Conservation (phyloP, 2,329 filamentous ascomycete species). For the Penicillium expansum region DNA sequence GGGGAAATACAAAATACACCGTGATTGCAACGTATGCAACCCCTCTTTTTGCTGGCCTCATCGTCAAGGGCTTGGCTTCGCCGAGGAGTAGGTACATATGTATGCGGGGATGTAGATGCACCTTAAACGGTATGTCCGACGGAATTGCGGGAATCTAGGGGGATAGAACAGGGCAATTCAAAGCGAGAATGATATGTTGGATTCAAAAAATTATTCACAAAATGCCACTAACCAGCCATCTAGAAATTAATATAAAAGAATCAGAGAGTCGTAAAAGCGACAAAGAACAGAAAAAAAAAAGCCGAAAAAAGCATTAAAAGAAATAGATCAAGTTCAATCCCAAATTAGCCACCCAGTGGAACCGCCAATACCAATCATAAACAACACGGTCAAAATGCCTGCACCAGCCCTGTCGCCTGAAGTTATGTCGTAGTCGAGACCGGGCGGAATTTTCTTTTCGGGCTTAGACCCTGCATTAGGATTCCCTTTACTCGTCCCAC, state of each 20-base stretch:
- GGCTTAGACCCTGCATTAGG: slow-evolving; percentile 28
- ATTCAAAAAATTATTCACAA: slow-evolving; percentile 15
- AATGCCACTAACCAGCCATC: not conserved
- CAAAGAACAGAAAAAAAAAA: not conserved
- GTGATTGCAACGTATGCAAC: not conserved
- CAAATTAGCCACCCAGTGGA: slow-evolving; percentile 39
- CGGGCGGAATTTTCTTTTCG: slow-evolving; percentile 8
- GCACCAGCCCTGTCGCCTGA: slow-evolving; percentile 44
- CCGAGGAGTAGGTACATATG: no score
- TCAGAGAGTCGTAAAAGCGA: not conserved
- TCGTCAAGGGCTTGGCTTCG: not conserved
- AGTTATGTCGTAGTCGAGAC: slow-evolving; percentile 24
- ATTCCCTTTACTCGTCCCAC: slow-evolving; percentile 36
- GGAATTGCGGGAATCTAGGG: no score
- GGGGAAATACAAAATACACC: slow-evolving; percentile 4
- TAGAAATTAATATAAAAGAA: not conserved
- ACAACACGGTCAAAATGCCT: slow-evolving; percentile 41
- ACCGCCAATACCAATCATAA: slow-evolving; percentile 35
- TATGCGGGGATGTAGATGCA: not conserved
- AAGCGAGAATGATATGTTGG: slow-evolving; percentile 2
- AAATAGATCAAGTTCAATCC: slow-evolving; percentile 22
- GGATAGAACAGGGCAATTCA: not conserved
- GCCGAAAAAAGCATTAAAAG: not conserved
- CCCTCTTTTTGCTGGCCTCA: slow-evolving; percentile 7
- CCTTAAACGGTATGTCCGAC: not conserved